phyloP scores from a whole-genome alignment of 345 rosid genomes.

The Camelina laxa region DNA sequence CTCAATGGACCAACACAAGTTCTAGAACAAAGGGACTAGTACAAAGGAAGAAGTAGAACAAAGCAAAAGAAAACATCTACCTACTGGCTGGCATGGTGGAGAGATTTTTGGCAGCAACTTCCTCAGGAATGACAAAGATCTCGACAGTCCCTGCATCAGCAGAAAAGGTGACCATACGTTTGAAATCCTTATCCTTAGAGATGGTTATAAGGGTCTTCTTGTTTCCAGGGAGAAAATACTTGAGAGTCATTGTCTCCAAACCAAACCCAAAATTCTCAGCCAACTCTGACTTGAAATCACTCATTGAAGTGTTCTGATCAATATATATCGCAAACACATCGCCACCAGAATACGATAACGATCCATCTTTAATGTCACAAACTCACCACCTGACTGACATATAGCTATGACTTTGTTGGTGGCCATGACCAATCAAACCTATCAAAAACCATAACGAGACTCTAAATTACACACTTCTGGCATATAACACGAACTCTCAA shows the following conservation, averaged over 20 bases:
- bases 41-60: slow-evolving; percentile 15
- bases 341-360: slow-evolving; percentile 73
- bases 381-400: slow-evolving; percentile 93
- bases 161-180: slow-evolving; percentile 77
- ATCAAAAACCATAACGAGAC: background rate
- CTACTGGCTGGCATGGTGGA: slow-evolving; percentile 76
- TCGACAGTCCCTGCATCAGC: slow-evolving; percentile 72
- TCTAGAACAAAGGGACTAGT: background rate
- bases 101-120: slow-evolving; percentile 55
- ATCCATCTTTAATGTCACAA: slow-evolving; percentile 70
- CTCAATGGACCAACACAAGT: background rate
- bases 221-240: slow-evolving; percentile 92
- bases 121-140: slow-evolving; percentile 66
- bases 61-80: slow-evolving; percentile 43
- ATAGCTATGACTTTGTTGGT: slow-evolving; percentile 85
- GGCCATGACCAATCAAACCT: slow-evolving; percentile 60
- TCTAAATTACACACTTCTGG: background rate
- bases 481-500: background rate
- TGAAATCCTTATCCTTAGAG: slow-evolving; percentile 88
- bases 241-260: slow-evolving; percentile 60
- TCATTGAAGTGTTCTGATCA: slow-evolving; percentile 61
- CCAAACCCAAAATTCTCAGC: slow-evolving; percentile 75
- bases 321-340: slow-evolving; percentile 87
- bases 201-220: slow-evolving; percentile 84
- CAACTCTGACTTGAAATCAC: slow-evolving; percentile 71